Percentiles rank a stretch among this genome's conserved stretches.
phyloP scores from a whole-genome alignment of 306 rosid species.

The Albizia julibrissin region DNA sequence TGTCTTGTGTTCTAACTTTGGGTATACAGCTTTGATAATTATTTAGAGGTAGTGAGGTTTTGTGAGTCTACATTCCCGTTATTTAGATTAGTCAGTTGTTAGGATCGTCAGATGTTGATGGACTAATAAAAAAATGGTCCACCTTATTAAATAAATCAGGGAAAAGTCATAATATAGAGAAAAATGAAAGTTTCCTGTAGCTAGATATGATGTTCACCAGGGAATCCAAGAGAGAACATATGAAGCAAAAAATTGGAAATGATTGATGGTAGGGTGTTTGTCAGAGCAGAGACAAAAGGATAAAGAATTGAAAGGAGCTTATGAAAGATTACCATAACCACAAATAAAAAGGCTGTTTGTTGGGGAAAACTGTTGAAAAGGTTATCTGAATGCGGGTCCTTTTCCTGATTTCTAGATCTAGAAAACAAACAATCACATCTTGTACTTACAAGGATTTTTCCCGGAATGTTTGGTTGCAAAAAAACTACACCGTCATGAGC shows the following conservation, averaged over 20 bases:
- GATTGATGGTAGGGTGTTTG: not conserved
- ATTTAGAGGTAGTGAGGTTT: no score
- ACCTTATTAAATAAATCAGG: no score
- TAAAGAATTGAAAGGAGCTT: not conserved
- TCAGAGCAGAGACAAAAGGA: not conserved
- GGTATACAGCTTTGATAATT: no score
- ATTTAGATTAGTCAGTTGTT: no score
- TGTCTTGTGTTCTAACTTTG: no score
- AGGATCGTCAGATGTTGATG: no score
- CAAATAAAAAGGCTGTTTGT: no score
- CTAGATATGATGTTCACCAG: not conserved
- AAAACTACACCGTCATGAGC: not conserved
- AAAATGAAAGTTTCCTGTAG: not conserved
- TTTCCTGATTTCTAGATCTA: slow-evolving; percentile 13
- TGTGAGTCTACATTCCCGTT: no score
- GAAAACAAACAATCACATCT: not conserved
- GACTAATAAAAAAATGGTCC: no score
- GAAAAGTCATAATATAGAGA: no score
- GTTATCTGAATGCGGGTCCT: slow-evolving; percentile 35
- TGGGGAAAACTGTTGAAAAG: not conserved
- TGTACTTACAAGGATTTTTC: slow-evolving; percentile 12
- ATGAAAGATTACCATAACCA: not conserved
- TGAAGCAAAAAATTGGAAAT: not conserved
- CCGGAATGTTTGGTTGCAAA: not conserved
- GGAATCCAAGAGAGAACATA: not conserved